phyloP scores from a whole-genome alignment of 176 grass and related monocot species.

The Oryza brachyantha region DNA sequence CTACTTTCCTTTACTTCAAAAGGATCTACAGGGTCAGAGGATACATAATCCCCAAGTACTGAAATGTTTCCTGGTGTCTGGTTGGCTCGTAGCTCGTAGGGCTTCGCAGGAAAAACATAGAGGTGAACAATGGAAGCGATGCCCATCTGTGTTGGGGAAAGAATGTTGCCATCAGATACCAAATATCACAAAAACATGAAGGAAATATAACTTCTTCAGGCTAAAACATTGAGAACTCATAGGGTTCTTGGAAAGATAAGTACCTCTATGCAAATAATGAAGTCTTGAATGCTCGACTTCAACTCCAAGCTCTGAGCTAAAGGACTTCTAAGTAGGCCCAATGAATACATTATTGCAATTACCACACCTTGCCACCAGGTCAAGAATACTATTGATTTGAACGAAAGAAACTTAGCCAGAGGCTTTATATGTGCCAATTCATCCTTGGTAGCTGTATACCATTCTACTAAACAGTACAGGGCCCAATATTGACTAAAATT shows the following conservation, averaged over 20 bases:
- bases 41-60: slow-evolving; percentile 89
- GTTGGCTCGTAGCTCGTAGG: slow-evolving; percentile 66
- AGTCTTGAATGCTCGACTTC: slow-evolving; percentile 91
- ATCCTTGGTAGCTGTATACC: slow-evolving; percentile 92
- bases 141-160: slow-evolving; percentile 90
- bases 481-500: slow-evolving; percentile 99
- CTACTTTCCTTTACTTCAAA: slow-evolving; percentile 84
- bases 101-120: slow-evolving; percentile 89
- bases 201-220: slow-evolving; percentile 2
- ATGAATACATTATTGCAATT: slow-evolving; percentile 85
- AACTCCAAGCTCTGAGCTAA: slow-evolving; percentile 88
- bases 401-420: slow-evolving; percentile 85
- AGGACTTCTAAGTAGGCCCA: slow-evolving; percentile 82
- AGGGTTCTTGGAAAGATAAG: slow-evolving; percentile 21
- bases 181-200: slow-evolving; percentile 23
- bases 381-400: slow-evolving; percentile 98
- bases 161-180: slow-evolving; percentile 36
- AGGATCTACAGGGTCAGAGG: slow-evolving; percentile 79
- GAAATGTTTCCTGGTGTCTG: slow-evolving; percentile 62
- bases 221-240: neutral
- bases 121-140: slow-evolving; percentile 86
- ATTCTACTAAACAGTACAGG: slow-evolving; percentile 89
- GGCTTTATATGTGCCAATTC: slow-evolving; percentile 87
- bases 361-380: slow-evolving; percentile 98
- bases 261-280: slow-evolving; percentile 99